Evolutionary conservation across 257 asterid species (phyloP), one percentile per base, ranked within the genome.

Genomic region (Nicotiana obtusifolia): DNA sequence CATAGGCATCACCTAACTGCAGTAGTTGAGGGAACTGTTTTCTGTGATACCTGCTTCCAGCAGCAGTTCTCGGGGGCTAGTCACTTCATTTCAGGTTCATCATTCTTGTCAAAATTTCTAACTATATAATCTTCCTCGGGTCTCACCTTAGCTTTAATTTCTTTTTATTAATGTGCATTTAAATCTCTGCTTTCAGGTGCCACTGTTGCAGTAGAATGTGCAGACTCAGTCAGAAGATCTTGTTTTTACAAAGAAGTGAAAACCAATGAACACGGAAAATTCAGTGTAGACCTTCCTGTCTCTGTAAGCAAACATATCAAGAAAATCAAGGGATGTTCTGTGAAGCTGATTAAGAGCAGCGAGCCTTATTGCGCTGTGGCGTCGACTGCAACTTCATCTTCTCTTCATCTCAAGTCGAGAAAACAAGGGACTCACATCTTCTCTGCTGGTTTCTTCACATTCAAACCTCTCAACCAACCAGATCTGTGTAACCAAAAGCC

Each of bases 381-480:
- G 0, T 94, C 98, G 6, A 35, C 91, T 0, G 93, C 97, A 22
- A 75, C 92, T 31, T 88, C 97, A 56, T 87, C 97, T 31, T 64
- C 82, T 11, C 71, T 92, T 10, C 89, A 83, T 76, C 87, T 91
- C 73, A 91, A 88, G 80, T 86, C 94, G 2, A 90, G 86, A 77
- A 90, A 87, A 59, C 83, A 89, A 14, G 95, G 97, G n/a, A 86
- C 86, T 2, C 94, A 87, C 80, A 85, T 93, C 59, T 92, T 91
- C 88, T 93, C 99, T 2, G 97, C 98, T 13, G 99, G 98, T 19
- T 90, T 91, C 54, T 90, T 95, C 92, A 87, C 99, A 22, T 92
- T 95, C 89, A 90, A 87, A 83, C 97, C 98, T 16, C 82, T 91
- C 62, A 86, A 90, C 31, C 94, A 90, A 53, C 97, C 97, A 10